These are phyloP conservation scores for Solanum okadae DNA, from an alignment of 257 asterid genomes.

Conservation along the genomic window DNA sequence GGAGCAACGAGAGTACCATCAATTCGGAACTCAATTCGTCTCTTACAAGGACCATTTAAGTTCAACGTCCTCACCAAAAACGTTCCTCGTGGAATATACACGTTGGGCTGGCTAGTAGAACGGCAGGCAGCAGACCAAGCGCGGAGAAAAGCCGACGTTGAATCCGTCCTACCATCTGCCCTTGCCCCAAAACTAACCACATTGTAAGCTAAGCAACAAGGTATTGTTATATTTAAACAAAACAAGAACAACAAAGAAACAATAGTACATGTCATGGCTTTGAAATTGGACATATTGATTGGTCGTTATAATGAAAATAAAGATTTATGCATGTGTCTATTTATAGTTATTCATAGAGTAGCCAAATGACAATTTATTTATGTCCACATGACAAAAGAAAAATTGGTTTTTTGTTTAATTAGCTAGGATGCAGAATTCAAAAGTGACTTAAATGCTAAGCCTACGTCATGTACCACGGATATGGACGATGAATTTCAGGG, in stretches of 20 bases:
- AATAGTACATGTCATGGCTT: background rate
- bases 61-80: slow-evolving; percentile 29
- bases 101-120: slow-evolving; percentile 37
- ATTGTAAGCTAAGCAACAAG: slow-evolving; percentile 5
- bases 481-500: background rate
- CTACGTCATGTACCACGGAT: background rate
- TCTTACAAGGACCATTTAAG: slow-evolving; percentile 62
- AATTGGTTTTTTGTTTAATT: background rate
- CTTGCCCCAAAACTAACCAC: slow-evolving; percentile 28
- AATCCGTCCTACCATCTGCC: slow-evolving; percentile 66
- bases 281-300: background rate
- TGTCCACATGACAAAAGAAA: background rate
- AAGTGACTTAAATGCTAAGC: background rate
- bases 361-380: background rate
- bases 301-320: background rate
- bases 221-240: background rate
- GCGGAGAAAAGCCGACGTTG: slow-evolving; percentile 40
- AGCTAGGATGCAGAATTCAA: background rate
- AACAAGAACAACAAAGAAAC: background rate
- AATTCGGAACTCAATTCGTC: slow-evolving; percentile 33
- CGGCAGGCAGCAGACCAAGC: slow-evolving; percentile 67
- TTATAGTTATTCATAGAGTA: background rate
- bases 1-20: slow-evolving; percentile 72
- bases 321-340: background rate
- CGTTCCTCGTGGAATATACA: slow-evolving; percentile 49